Evolutionary conservation across 2,329 filamentous ascomycete genomes (phyloP), one percentile per base, ranked within the genome.

Genomic region (Falciphora oryzae): DNA sequence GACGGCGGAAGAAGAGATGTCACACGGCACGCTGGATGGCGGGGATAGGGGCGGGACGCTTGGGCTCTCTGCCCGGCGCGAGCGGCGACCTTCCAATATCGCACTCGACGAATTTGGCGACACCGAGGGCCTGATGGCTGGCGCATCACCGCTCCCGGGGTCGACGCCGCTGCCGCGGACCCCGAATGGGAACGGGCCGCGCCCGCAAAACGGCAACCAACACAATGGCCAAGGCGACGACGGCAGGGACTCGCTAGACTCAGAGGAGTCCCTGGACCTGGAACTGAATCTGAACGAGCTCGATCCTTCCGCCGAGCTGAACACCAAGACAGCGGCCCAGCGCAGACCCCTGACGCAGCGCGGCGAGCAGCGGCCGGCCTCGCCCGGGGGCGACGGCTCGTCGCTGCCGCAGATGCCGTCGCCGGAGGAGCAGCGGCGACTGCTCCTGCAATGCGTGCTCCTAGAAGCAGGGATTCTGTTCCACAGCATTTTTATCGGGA

Each of bases 391-490:
- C 1, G 44, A 11, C 44, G 22, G 44, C 4, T 53, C 44, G 5
- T 66, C 69, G 4, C 63, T 70, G 18, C 67, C 73, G 7, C 75
- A 75, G 56, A 13, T 35, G 18, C 67, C 65, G 38, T 61, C 68
- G 69, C 73, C 84, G 61, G 82, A 91, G 72, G 80, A 89, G 75
- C 83, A 85, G 66, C 85, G 88, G 71, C 83, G 88, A 14, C 83
- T 89, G 68, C 82, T 93, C 69, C 78, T 93, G 13, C 91, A 95
- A 74, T 93, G 91, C 69, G 79, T 94, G 59, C 82, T 95, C 29
- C 83, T 95, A 3, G 91, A 94, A 76, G 90, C 90, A 0, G 91
- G 91, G 27, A 94, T 95, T 67, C 82, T 95, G 22, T 94, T 94
- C 73, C 91, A 95, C 78, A 91, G 87, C 71, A 82, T 95, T 64